Evolutionary conservation across 495 filamentous ascomycete species (phyloP), one percentile per base, ranked within the genome.

Genomic region (Neurospora sp.): DNA sequence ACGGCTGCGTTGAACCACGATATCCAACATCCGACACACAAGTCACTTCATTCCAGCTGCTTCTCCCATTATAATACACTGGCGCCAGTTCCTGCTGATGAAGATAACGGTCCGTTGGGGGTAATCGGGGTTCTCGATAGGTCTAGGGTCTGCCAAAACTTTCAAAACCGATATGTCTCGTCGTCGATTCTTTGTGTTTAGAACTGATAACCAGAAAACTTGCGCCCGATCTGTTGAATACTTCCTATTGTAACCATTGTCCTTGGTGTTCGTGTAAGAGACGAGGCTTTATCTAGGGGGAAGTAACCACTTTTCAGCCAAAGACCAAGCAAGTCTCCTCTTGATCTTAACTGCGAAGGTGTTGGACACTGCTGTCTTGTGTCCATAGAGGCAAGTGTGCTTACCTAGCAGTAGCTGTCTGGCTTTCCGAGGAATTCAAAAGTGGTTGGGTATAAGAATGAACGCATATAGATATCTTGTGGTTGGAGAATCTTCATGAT

Each of bases 31-130:
- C 27, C 54, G 54, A 66, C 54, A 66, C 54, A 31, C 54, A 66
- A 31, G 27, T 66, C 54, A 66, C 54, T 66, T 35, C 27, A 35
- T 66, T 60, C 76, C 79, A 75, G 44, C 20, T 49, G 49, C 12
- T 60, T 27, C 39, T 69, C 62, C 73, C 69, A 74, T 78, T 82
- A 82, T 82, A 77, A 75, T 82, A 82, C 80, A 82, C 41, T 74
- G 74, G 71, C 76, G 77, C 31, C 14, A 54, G 23, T 20, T 60
- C 31, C 42, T 39, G 42, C 42, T 62, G 44, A 49, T 60, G 44
- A 38, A 20, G 0, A 16, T n/a, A 60, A 35, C 71, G 44, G 44
- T 42, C 71, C 71, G 16, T 72, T 20, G 71, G 35, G 39, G 20
- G 20, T 46, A 20, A 27, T 66, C 31, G 54, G 54, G 54, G 54